Conservation (phyloP, 768 basidiomycete species). For the Boletus insuetus region DNA sequence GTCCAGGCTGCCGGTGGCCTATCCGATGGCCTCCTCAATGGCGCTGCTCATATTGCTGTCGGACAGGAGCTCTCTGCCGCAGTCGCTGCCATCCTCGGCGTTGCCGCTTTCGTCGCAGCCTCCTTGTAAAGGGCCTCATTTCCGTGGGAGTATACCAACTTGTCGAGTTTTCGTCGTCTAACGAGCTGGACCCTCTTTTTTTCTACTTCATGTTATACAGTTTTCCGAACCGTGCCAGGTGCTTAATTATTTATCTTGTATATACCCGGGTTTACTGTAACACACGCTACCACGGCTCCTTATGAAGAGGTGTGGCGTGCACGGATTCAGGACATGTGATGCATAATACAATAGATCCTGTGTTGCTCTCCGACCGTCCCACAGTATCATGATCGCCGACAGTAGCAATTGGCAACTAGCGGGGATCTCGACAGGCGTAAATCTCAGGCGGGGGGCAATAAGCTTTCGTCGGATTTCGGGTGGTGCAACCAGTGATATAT, state of each 20-base stretch:
- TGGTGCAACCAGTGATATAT: too few species aligned
- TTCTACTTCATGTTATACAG: conserved; percentile 5
- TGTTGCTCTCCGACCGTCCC: neutral
- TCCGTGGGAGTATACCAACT: conserved; percentile 15
- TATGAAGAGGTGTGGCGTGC: neutral
- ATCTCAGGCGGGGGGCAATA: conserved; percentile 11
- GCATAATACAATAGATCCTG: conserved; percentile 1
- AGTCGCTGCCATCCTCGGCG: conserved; percentile 33
- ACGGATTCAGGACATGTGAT: neutral
- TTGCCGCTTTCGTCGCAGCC: conserved; percentile 32
- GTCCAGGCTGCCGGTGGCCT: conserved; percentile 69
- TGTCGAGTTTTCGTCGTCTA: conserved; percentile 18
- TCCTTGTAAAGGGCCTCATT: conserved; percentile 22
- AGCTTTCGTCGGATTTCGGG: conserved; percentile 6
- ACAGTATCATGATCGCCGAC: conserved; percentile 8
- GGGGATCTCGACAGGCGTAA: conserved; percentile 20
- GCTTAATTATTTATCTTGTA: conserved; percentile 11
- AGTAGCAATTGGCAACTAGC: conserved; percentile 3
- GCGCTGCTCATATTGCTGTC: conserved; percentile 25
- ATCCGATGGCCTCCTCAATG: conserved; percentile 35
- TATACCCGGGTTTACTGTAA: conserved; percentile 18
- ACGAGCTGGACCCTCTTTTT: conserved; percentile 21
- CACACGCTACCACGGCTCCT: conserved; percentile 3
- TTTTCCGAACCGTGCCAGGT: conserved; percentile 5
- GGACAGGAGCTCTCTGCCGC: conserved; percentile 27